Evolutionary conservation across 1,284 basidiomycete genomes (phyloP).

Genomic region (Ceratobasidium sp.): DNA sequence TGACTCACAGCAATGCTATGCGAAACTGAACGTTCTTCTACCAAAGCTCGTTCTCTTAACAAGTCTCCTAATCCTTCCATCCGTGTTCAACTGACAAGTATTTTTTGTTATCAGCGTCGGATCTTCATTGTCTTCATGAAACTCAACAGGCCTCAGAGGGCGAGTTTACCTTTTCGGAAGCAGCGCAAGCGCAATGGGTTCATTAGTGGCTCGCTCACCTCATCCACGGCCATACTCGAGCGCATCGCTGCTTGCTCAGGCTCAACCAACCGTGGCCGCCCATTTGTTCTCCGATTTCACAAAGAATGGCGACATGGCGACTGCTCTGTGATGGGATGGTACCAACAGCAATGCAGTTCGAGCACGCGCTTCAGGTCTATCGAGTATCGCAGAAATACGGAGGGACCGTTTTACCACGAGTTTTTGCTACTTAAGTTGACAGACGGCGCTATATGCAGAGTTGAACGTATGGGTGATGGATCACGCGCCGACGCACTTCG

Average conservation of each 20-base stretch:
- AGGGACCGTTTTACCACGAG: not conserved
- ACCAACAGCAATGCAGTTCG: not conserved
- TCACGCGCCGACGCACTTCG: conserved; percentile 1
- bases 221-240: not conserved
- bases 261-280: not conserved
- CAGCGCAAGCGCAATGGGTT: not conserved
- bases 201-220: not conserved
- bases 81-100: no score
- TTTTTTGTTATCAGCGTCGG: no score
- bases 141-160: no score
- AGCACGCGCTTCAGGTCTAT: not conserved
- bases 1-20: no score
- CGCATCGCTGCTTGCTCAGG: not conserved
- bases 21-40: no score
- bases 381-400: no score
- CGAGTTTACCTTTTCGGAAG: no score
- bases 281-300: not conserved
- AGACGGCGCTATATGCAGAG: not conserved
- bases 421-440: not conserved
- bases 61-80: no score
- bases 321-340: not conserved
- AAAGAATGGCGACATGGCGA: not conserved
- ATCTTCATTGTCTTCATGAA: no score
- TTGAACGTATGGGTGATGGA: conserved; percentile 12
- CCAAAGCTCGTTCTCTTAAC: no score